Conservation (phyloP, 345 rosid species). For the Eutrema yunnanense region DNA sequence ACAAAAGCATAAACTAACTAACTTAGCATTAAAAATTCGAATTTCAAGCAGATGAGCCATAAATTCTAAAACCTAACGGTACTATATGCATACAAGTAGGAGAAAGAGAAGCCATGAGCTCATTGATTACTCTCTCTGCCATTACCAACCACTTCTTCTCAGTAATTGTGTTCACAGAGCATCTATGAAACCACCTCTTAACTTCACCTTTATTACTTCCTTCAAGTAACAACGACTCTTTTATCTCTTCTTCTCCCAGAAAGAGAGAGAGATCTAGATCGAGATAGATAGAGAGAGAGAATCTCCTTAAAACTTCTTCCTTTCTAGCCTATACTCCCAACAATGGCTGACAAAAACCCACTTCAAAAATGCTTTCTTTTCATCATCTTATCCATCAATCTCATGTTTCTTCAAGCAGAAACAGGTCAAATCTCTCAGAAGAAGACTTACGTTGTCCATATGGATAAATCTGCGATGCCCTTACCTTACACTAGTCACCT, state of each 20-base stretch:
- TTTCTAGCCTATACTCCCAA: not conserved
- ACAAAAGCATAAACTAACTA: not conserved
- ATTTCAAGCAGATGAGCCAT: conserved; percentile 8
- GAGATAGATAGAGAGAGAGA: not conserved
- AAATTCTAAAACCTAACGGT: conserved; percentile 22
- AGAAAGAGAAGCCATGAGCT: not conserved
- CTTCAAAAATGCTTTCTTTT: conserved; percentile 38
- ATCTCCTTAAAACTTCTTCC: not conserved
- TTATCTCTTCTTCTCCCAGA: conserved; percentile 6
- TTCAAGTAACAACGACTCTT: conserved; percentile 8
- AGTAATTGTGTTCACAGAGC: conserved; percentile 27
- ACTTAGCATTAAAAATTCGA: not conserved
- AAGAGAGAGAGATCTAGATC: conserved; percentile 9
- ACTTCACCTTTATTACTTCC: conserved; percentile 17
- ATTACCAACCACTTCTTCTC: conserved; percentile 26
- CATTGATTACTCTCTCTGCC: conserved; percentile 28
- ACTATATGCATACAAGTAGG: conserved; percentile 12
- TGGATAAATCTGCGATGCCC: conserved; percentile 86
- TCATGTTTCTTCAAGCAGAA: conserved; percentile 28
- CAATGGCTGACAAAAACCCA: conserved; percentile 36
- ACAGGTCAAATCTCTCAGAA: conserved; percentile 21
- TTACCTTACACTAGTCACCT: conserved; percentile 43
- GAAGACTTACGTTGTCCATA: conserved; percentile 74
- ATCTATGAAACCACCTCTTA: conserved; percentile 19
- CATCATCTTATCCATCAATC: conserved; percentile 27